A percentile compares a stretch with the other conserved stretches of the same genome.
phyloP scores from a whole-genome alignment of 148 eudicot genomes.

The Suaeda aralocaspica region DNA sequence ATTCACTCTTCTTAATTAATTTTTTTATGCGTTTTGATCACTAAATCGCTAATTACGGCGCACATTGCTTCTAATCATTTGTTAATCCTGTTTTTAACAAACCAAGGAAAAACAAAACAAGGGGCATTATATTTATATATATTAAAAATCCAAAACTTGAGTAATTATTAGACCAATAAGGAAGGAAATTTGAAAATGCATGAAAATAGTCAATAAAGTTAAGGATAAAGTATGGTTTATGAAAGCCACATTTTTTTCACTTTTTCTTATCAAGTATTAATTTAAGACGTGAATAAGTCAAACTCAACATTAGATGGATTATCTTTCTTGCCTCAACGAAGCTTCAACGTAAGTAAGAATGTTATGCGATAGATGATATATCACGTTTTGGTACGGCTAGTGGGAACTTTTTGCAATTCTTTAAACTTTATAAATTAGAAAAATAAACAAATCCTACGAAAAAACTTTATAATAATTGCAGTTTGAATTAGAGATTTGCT shows the following conservation, averaged over 20 bases:
- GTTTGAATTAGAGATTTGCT: neutral
- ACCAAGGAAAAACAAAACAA: neutral
- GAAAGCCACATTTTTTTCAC: slow-evolving; percentile 1
- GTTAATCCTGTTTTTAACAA: too few relatives aligned
- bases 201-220: slow-evolving; percentile 13
- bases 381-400: slow-evolving; percentile 10
- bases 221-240: slow-evolving; percentile 6
- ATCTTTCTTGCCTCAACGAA: slow-evolving; percentile 10
- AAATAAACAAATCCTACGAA: neutral
- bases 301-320: neutral
- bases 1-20: neutral
- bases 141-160: too few relatives aligned
- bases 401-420: neutral
- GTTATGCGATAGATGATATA: neutral
- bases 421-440: neutral
- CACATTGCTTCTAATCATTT: neutral
- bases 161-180: too few relatives aligned
- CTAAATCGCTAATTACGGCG: neutral
- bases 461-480: neutral
- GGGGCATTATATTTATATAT: too few relatives aligned
- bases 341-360: slow-evolving; percentile 18
- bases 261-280: neutral
- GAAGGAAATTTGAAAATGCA: neutral
- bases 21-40: neutral
- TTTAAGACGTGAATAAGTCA: slow-evolving; percentile 11